phyloP scores from a whole-genome alignment of 2,329 filamentous ascomycete species.

The Blumeriella jaapii region DNA sequence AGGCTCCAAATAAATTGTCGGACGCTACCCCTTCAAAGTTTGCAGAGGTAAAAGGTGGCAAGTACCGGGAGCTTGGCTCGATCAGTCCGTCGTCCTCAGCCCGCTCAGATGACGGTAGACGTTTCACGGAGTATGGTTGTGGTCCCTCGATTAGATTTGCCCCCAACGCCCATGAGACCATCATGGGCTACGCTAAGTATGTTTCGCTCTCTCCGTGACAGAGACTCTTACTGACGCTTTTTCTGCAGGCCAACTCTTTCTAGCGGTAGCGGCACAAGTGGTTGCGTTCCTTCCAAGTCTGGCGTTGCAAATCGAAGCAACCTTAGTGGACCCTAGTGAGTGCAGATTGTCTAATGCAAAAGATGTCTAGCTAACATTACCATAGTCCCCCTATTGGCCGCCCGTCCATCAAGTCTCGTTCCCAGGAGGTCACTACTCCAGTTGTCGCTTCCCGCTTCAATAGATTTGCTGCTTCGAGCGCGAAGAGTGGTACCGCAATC shows the following conservation, averaged over 20 bases:
- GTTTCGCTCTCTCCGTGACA: neutral
- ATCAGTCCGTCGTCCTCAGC: too few relatives aligned
- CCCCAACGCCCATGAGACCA: constrained; percentile 4
- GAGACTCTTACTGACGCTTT: too few relatives aligned
- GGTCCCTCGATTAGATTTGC: constrained; percentile 5
- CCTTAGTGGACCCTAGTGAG: constrained; percentile 1
- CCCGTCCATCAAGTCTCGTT: too few relatives aligned
- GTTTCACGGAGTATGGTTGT: constrained; percentile 3
- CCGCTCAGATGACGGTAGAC: constrained; percentile 2
- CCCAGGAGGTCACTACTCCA: too few relatives aligned
- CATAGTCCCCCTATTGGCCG: neutral
- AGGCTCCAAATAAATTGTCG: too few relatives aligned
- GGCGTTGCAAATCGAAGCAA: neutral
- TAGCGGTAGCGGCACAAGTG: too few relatives aligned
- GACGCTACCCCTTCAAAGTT: too few relatives aligned
- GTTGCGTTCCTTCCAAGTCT: neutral
- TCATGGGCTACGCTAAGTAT: constrained; percentile 6
- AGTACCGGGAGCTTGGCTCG: too few relatives aligned
- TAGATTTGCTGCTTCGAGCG: too few relatives aligned
- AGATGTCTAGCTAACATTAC: neutral
- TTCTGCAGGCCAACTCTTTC: neutral
- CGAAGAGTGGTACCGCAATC: too few relatives aligned
- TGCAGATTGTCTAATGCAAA: neutral
- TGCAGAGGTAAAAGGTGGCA: too few relatives aligned
- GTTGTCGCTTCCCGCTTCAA: too few relatives aligned